These are phyloP conservation scores for Phytomonas sp. DNA, from an alignment of 208 protist genomes.

Conservation along the genomic window DNA sequence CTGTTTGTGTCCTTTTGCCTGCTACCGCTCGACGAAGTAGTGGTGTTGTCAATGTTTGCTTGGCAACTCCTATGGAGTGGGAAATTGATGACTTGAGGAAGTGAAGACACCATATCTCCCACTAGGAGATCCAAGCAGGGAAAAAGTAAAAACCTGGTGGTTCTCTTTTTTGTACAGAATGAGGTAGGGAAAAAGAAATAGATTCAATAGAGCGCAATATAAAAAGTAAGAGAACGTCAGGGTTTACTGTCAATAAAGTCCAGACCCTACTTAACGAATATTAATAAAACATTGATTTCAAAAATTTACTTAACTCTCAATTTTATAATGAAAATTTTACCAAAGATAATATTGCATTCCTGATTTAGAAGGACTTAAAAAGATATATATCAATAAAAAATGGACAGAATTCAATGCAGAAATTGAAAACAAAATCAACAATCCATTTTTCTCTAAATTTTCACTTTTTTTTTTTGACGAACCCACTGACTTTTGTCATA, in stretches of 20 bases:
- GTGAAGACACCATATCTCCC: not conserved
- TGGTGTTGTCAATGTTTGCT: not conserved
- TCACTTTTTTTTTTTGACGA: slow-evolving; percentile 6
- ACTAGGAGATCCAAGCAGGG: not conserved
- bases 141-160: not conserved
- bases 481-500: not conserved
- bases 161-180: not conserved
- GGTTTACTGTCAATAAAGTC: not conserved
- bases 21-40: not conserved
- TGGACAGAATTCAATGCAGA: slow-evolving; percentile 13
- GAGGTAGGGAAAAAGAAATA: not conserved
- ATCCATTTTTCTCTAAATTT: not conserved
- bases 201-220: not conserved
- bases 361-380: not conserved
- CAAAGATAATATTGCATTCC: not conserved
- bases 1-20: not conserved
- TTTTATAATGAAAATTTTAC: not conserved
- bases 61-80: not conserved
- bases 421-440: not conserved
- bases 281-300: not conserved
- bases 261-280: not conserved
- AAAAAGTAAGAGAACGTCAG: slow-evolving; percentile 2
- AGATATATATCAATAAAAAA: slow-evolving; percentile 8
- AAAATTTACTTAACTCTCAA: not conserved
- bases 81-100: not conserved